Percentiles rank a stretch among this genome's conserved stretches.
Evolutionary conservation across 2,329 filamentous ascomycete genomes (phyloP).

Genomic region (Claviceps purpurea): DNA sequence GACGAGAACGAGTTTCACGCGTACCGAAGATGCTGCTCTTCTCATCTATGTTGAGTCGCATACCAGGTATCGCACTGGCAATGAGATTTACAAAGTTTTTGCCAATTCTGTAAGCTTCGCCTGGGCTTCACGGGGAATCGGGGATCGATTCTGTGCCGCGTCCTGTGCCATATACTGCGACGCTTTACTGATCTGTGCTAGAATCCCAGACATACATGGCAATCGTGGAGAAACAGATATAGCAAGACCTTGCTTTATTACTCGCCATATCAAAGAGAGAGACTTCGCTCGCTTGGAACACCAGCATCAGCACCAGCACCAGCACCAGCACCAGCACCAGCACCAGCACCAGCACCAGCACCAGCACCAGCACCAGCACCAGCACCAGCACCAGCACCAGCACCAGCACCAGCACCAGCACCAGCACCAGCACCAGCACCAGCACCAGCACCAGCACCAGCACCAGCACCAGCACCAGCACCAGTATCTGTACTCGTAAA

Average conservation of each 20-base stretch:
- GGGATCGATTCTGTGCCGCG: not conserved
- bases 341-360: not conserved
- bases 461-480: not conserved
- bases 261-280: constrained; percentile 14
- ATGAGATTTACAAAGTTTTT: constrained; percentile 46
- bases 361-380: not conserved
- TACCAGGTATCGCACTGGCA: constrained; percentile 30
- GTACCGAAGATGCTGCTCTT: constrained; percentile 45
- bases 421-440: no score
- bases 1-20: constrained; percentile 40
- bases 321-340: not conserved
- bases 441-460: no score
- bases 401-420: no score
- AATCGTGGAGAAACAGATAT: constrained; percentile 57
- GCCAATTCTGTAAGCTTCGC: constrained; percentile 30
- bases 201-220: constrained; percentile 50
- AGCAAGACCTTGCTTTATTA: constrained; percentile 33
- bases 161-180: no score
- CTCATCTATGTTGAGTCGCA: constrained; percentile 38
- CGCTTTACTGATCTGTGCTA: constrained; percentile 14
- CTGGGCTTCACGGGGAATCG: constrained; percentile 7
- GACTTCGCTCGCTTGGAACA: constrained; percentile 8
- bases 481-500: not conserved
- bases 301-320: not conserved
- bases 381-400: no score